Base-by-base conservation (phyloP, 441 rosid species). In the Pelargonium citronellum region DNA sequence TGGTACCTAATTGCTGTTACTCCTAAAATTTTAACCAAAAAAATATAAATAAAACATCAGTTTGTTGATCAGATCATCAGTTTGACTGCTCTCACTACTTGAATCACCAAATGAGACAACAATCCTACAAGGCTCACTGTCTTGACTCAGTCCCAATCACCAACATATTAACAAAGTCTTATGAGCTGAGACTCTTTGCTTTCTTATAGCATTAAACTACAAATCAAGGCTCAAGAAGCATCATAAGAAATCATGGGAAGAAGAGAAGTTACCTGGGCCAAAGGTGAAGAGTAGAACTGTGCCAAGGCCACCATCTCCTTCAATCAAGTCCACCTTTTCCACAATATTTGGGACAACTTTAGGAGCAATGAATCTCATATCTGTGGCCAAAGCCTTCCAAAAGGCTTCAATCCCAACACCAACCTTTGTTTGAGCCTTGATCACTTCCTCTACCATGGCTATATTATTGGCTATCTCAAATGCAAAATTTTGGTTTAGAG, bases 231-330 rank as follows among this genome's bases (percentile, higher is more conserved):
- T 30, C 37, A 4, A 30, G 5, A 30, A 30, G 2, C 37, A 30
- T 30, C 37, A 30, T 30, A 30, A 30, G 5, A 30, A 30, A 30
- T 30, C 37, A 30, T 30, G 37, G 37, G 37, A 30, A 30, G 5
- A 30, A 30, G 37, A 30, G 65, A 10, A 67, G n/a, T 27, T 16
- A 79, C 82, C 82, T 0, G 78, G 73, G 70, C 79, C 79, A 19
- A 81, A 81, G 9, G 46, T 74, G 69, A 79, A 64, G 73, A 76
- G 81, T 5, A 74, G 27, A 16, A 79, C 65, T 0, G 87, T 64
- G 13, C 74, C 78, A 47, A 78, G 78, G 64, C 82, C 72, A 46
- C 82, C 85, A 71, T 80, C 82, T 47, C 83, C 87, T 79, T 79
- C 83, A 57, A 79, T 63, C 13, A 79, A 24, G n/a, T 81, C 61